Percentiles rank a stretch among this genome's conserved stretches.
Conservation (phyloP, 208 protist genomes). For the Angomonas ambiguus region DNA sequence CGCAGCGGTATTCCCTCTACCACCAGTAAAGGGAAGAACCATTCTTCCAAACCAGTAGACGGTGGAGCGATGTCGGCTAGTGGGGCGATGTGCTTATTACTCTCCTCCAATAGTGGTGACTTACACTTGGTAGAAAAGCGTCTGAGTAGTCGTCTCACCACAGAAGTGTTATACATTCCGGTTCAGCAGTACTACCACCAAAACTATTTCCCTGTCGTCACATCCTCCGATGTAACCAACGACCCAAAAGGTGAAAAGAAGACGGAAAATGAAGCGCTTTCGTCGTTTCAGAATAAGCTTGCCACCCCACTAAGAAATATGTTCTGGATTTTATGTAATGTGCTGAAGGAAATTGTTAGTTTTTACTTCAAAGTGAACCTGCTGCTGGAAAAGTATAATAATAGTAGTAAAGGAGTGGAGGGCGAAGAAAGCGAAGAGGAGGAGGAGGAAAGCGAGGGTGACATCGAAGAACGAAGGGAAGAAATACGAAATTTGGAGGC, state of each 20-base stretch:
- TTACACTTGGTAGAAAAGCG: conserved; percentile 78
- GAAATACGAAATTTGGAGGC: background rate
- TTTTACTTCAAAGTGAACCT: background rate
- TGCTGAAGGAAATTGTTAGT: background rate
- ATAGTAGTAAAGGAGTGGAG: too few species aligned
- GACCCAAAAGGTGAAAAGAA: too few species aligned
- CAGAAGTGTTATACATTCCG: conserved; percentile 69
- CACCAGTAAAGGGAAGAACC: conserved; percentile 29
- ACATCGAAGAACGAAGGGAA: background rate
- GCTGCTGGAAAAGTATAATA: background rate
- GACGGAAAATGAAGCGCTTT: too few species aligned
- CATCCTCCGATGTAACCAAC: too few species aligned
- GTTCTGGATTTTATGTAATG: background rate
- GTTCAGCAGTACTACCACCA: conserved; percentile 43
- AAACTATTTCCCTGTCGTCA: too few species aligned
- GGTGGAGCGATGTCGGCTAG: too few species aligned
- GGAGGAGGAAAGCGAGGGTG: background rate
- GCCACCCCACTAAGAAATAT: background rate
- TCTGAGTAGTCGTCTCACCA: conserved; percentile 78
- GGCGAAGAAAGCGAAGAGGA: too few species aligned
- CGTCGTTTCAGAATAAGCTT: background rate
- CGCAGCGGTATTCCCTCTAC: background rate
- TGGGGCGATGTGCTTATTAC: conserved; percentile 63
- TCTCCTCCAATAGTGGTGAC: conserved; percentile 65
- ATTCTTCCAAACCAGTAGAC: too few species aligned